Percentiles rank a stretch among this genome's conserved stretches.
These are phyloP conservation scores for Mycena vitilis DNA, from an alignment of 768 basidiomycete genomes.

Conservation along the genomic window DNA sequence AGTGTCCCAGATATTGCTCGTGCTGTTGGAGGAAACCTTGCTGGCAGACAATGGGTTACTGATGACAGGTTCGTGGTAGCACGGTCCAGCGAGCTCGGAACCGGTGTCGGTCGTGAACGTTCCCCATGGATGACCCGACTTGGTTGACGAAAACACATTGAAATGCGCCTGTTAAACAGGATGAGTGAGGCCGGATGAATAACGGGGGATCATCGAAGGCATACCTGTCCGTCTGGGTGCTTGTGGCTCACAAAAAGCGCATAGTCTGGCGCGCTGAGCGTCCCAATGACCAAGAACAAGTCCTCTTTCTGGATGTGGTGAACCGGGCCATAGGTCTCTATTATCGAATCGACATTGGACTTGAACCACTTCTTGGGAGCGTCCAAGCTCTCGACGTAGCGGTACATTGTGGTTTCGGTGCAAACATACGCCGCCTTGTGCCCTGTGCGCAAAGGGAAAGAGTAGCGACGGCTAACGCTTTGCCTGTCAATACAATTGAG, in stretches of 20 bases:
- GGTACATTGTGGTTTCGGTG: slow-evolving; percentile 64
- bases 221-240: slow-evolving; percentile 69
- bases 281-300: slow-evolving; percentile 64
- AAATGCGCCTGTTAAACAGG: slow-evolving; percentile 64
- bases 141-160: slow-evolving; percentile 69
- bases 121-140: slow-evolving; percentile 76
- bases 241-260: slow-evolving; percentile 65
- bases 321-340: slow-evolving; percentile 52
- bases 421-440: slow-evolving; percentile 64
- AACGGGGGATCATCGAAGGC: slow-evolving; percentile 28
- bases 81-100: slow-evolving; percentile 56
- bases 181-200: not conserved
- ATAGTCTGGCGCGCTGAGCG: slow-evolving; percentile 65
- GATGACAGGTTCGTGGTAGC: slow-evolving; percentile 55
- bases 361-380: slow-evolving; percentile 67
- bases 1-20: slow-evolving; percentile 61
- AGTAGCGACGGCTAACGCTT: slow-evolving; percentile 55
- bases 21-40: slow-evolving; percentile 61
- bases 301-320: slow-evolving; percentile 55
- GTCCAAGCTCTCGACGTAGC: slow-evolving; percentile 59
- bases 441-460: slow-evolving; percentile 60
- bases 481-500: slow-evolving; percentile 42
- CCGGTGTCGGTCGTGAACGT: slow-evolving; percentile 71
- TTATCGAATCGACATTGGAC: slow-evolving; percentile 61
- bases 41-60: slow-evolving; percentile 54